Percentiles rank a stretch among this genome's conserved stretches.
phyloP scores from a whole-genome alignment of 352 stramenopile species.

The Aphanomyces invadans region DNA sequence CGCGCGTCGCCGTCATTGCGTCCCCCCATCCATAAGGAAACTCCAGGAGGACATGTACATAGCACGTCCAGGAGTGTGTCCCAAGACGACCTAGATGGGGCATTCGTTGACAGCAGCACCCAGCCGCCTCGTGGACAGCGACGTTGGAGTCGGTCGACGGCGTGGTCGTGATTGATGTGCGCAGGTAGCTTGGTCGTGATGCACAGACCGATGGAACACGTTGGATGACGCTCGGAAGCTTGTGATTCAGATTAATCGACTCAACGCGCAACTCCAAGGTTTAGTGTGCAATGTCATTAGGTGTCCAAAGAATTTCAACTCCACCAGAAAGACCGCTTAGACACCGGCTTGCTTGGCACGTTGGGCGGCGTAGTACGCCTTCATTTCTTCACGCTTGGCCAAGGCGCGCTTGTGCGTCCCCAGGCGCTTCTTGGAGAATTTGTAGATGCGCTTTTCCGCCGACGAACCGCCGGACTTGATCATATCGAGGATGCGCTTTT shows the following conservation, averaged over 20 bases:
- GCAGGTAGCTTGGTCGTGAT: too few relatives aligned
- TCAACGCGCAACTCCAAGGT: slow-evolving; percentile 9
- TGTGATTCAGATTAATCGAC: slow-evolving; percentile 19
- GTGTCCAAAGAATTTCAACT: slow-evolving; percentile 10
- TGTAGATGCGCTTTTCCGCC: slow-evolving; percentile 99
- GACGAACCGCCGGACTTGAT: slow-evolving; percentile 97
- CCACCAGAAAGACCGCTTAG: slow-evolving; percentile 4
- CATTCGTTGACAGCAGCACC: too few relatives aligned
- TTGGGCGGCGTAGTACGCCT: slow-evolving; percentile 95
- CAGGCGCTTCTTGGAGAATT: slow-evolving; percentile 97
- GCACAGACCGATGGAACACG: too few relatives aligned
- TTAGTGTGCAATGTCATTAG: slow-evolving; percentile 10
- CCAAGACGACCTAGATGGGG: too few relatives aligned
- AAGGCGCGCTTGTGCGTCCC: slow-evolving; percentile 97
- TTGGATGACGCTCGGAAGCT: not conserved
- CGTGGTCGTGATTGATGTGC: too few relatives aligned
- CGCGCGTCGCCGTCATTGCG: too few relatives aligned
- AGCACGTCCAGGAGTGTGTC: too few relatives aligned
- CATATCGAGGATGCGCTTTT: slow-evolving; percentile 99
- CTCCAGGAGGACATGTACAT: too few relatives aligned
- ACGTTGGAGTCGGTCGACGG: too few relatives aligned
- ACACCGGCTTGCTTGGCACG: slow-evolving; percentile 89
- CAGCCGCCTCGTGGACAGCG: too few relatives aligned
- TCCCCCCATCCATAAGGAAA: too few relatives aligned
- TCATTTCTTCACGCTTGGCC: slow-evolving; percentile 99